These are phyloP conservation scores for Chamaecyparis obtusa DNA, from an alignment of 75 land plant genomes.

Conservation along the genomic window DNA sequence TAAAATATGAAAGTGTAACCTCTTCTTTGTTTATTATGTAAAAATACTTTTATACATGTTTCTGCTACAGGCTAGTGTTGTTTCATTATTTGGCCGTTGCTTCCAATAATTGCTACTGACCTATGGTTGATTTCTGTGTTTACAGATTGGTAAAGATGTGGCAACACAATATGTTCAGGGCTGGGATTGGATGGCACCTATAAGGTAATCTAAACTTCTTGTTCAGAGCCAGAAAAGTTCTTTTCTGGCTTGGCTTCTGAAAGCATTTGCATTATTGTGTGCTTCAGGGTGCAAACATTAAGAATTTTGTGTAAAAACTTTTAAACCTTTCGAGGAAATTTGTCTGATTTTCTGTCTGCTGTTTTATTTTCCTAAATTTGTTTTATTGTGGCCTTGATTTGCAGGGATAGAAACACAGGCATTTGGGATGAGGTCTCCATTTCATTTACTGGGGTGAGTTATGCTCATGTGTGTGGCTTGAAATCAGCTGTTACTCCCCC, in stretches of 20 bases:
- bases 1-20: neutral
- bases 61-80: neutral
- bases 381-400: conserved; percentile 12
- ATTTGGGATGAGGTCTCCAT: conserved; percentile 98
- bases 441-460: conserved; percentile 75
- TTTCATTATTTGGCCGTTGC: conserved; percentile 7
- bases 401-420: conserved; percentile 98
- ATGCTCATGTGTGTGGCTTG: neutral
- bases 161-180: conserved; percentile 96
- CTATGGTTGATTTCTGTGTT: neutral
- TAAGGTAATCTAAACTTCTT: conserved; percentile 50
- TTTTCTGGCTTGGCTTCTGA: neutral
- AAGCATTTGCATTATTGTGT: neutral
- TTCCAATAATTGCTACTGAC: neutral
- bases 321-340: neutral
- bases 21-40: neutral
- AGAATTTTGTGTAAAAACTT: neutral
- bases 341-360: neutral
- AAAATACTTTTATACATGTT: neutral
- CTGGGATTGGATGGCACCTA: conserved; percentile 98
- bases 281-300: neutral
- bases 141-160: conserved; percentile 90
- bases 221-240: neutral
- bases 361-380: neutral
- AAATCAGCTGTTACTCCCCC: too few species aligned